These are phyloP conservation scores for Zygosaccharomyces sapae DNA, from an alignment of 1,139 yeast genomes.

Conservation along the genomic window DNA sequence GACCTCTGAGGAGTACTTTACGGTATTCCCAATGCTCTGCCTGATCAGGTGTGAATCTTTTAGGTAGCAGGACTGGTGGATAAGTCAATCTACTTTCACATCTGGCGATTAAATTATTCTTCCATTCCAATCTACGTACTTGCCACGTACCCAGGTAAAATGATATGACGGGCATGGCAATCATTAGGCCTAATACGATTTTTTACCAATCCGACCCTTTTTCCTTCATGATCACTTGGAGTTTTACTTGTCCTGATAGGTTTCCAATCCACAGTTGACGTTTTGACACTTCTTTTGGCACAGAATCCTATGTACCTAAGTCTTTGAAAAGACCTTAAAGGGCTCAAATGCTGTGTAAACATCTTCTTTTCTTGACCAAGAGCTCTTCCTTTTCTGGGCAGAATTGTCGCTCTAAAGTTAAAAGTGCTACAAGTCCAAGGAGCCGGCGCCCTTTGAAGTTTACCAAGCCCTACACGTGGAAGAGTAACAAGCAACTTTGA, in stretches of 20 bases:
- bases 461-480: background rate
- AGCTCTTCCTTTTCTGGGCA: too few species aligned
- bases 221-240: conserved; percentile 38
- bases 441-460: background rate
- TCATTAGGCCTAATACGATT: conserved; percentile 54
- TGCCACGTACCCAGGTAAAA: conserved; percentile 95
- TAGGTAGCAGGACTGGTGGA: conserved; percentile 70
- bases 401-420: background rate
- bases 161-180: conserved; percentile 84
- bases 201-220: conserved; percentile 41
- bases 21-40: conserved; percentile 74
- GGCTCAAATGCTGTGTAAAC: background rate
- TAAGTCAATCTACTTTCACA: conserved; percentile 78
- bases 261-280: conserved; percentile 80
- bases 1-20: conserved; percentile 69
- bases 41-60: conserved; percentile 42
- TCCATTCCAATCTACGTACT: conserved; percentile 79
- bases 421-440: background rate
- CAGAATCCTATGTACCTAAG: background rate
- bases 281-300: conserved; percentile 42
- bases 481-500: background rate
- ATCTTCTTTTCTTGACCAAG: too few species aligned
- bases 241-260: conserved; percentile 59
- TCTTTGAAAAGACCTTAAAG: background rate
- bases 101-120: conserved; percentile 69